These are phyloP conservation scores for Solanum megistacrolobum DNA, from an alignment of 257 asterid genomes.

Conservation along the genomic window DNA sequence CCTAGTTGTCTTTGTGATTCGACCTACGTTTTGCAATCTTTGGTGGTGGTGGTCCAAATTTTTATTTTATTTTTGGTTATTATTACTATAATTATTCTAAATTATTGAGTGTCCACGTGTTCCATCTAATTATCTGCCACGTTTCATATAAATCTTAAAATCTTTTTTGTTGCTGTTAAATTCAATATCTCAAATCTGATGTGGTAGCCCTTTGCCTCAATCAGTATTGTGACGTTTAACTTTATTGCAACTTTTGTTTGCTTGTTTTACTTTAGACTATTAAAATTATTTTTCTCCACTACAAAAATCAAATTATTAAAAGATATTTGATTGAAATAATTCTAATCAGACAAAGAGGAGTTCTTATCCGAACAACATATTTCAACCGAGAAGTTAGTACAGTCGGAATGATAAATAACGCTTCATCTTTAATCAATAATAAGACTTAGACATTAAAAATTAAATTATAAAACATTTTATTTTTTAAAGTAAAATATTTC, in stretches of 20 bases:
- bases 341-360: neutral
- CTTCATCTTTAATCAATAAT: neutral
- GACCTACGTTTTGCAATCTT: conserved; percentile 12
- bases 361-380: neutral
- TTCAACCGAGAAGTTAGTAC: neutral
- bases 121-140: neutral
- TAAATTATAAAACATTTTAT: neutral
- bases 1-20: conserved; percentile 33
- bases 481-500: neutral
- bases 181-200: neutral
- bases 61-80: neutral
- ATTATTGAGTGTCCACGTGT: conserved; percentile 19
- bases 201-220: conserved; percentile 8
- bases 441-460: neutral
- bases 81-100: neutral
- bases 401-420: neutral
- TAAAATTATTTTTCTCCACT: neutral
- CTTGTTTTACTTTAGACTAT: neutral
- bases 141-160: neutral
- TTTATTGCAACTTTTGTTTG: neutral
- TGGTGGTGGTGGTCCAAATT: conserved; percentile 13
- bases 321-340: neutral
- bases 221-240: neutral
- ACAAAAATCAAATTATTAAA: neutral
- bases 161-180: neutral